Evolutionary conservation across 495 filamentous ascomycete genomes (phyloP), one percentile per base, ranked within the genome.

Genomic region (Penicillium chermesinum): DNA sequence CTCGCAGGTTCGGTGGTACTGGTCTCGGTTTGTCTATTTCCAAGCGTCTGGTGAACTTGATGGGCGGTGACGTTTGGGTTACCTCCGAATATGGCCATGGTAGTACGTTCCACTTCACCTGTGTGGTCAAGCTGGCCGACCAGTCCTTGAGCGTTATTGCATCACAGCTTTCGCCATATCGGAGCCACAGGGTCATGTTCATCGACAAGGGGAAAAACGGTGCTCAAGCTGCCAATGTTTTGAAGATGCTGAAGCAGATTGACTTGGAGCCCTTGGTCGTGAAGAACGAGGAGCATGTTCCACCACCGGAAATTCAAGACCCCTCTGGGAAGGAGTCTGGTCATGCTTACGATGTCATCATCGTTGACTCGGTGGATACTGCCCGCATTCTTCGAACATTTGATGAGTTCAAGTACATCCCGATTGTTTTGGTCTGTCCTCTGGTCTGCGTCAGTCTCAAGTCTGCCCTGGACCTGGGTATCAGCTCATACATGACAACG

Each of bases 401-500:
- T 48, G 94, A 97, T 54, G 88, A 91, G 60, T 94, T 97, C 75
- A 96, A 95, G 70, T 97, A 95, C 59, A 93, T 97, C 41, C 93
- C 93, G 0, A 90, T 99, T 44, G 91, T 99, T 35, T 77, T 99
- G 34, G 71, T 99, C 30, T 91, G 89, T 42, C 94, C 94, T 8
- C 74, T 88, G 38, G 89, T 99, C 13, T 87, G 89, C 49, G 88
- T 99, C 41, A 94, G 84, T 63, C 75, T 99, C 59, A 96, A 96
- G 71, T 89, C 89, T 15, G 91, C 93, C 36, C 75, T 99, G 40
- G 94, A 99, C 66, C 80, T 96, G 36, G 93, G 93, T 52, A 96
- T 99, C 56, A 93, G 90, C 17, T 95, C 89, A 38, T 96, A 97
- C 66, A 97, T 99, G 93, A 99, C 93, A 12, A 96, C 90, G 12